Evolutionary conservation across 345 rosid genomes (phyloP).

Genomic region (Citrus maxima): DNA sequence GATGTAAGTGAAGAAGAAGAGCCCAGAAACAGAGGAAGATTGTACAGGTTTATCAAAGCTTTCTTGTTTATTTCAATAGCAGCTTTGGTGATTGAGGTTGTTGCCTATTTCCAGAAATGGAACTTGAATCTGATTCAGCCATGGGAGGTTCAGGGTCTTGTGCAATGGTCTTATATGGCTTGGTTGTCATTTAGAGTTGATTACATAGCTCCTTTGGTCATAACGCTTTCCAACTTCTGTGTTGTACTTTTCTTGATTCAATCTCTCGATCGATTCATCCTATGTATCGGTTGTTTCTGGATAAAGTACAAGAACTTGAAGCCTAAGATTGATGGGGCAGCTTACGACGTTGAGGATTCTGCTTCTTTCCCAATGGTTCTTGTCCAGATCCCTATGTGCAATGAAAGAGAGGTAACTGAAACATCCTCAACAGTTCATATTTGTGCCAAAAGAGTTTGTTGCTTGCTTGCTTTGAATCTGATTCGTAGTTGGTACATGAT

Average conservation of each 20-base stretch:
- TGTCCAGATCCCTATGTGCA: constrained; percentile 98
- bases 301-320: constrained; percentile 67
- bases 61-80: constrained; percentile 56
- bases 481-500: neutral
- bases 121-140: constrained; percentile 54
- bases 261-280: constrained; percentile 71
- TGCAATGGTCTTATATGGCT: constrained; percentile 73
- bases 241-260: constrained; percentile 72
- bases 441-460: neutral
- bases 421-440: neutral
- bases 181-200: constrained; percentile 73
- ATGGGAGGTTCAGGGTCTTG: constrained; percentile 68
- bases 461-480: constrained; percentile 1
- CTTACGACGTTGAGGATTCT: constrained; percentile 54
- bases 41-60: constrained; percentile 70
- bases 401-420: constrained; percentile 70
- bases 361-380: constrained; percentile 79
- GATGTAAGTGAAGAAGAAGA: constrained; percentile 56
- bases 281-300: constrained; percentile 87
- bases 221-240: constrained; percentile 66
- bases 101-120: constrained; percentile 78
- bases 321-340: constrained; percentile 49
- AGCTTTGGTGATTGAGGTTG: constrained; percentile 58
- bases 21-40: constrained; percentile 57
- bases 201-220: constrained; percentile 67